Evolutionary conservation across 2,329 filamentous ascomycete genomes (phyloP).

Genomic region (Biscogniauxia sp.): DNA sequence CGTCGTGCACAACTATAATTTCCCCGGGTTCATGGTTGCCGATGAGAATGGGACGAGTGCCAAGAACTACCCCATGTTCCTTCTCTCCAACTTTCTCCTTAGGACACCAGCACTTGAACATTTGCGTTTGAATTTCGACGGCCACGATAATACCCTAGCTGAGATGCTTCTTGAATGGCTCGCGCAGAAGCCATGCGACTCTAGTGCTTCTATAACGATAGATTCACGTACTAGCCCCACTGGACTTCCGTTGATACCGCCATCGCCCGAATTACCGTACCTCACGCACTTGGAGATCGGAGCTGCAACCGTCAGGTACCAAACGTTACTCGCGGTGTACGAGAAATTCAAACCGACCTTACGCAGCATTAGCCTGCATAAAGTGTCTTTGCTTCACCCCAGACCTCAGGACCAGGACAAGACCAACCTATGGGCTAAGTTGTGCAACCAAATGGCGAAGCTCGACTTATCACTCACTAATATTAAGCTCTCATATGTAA

Average conservation of each 20-base stretch:
- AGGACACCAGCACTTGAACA: conserved; percentile 44
- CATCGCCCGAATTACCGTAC: conserved; percentile 30
- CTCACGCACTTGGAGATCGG: conserved; percentile 46
- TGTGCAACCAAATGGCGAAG: conserved; percentile 37
- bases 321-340: conserved; percentile 35
- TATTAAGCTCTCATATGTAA: conserved; percentile 32
- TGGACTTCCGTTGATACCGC: conserved; percentile 15
- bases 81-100: conserved; percentile 38
- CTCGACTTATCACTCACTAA: conserved; percentile 34
- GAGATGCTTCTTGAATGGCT: conserved; percentile 41
- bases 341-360: conserved; percentile 45
- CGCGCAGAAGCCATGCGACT: conserved; percentile 12
- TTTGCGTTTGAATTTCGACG: conserved; percentile 51
- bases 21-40: conserved; percentile 3
- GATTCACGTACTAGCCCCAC: background rate
- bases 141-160: conserved; percentile 6
- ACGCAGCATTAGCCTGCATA: conserved; percentile 44
- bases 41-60: background rate
- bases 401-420: conserved; percentile 9
- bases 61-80: conserved; percentile 4
- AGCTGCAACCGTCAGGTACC: conserved; percentile 29
- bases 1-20: conserved; percentile 31
- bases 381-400: conserved; percentile 30
- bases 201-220: background rate
- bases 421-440: conserved; percentile 38